Base-by-base conservation (phyloP, 805 yeast genomes). In the Sungouiella thailandica region DNA sequence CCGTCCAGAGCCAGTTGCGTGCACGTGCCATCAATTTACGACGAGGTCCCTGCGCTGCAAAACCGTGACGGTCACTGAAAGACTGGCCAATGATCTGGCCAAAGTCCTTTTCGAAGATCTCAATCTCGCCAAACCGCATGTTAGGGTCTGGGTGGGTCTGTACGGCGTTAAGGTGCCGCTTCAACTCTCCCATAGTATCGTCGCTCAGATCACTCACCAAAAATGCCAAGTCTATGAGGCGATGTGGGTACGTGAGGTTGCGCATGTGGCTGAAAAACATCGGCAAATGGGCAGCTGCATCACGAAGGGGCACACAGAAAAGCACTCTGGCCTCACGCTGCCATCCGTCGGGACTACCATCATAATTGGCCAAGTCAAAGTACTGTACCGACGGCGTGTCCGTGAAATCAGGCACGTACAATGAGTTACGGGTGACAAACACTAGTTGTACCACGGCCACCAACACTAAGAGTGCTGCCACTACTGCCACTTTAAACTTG, bases 11-110 rank as follows among this genome's bases (percentile, higher is more conserved):
- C 97, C 97, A 90, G 58, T 90, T 90, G 57, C 97, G 72, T 5
- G 97, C 97, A 39, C 88, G 72, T 4, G 95, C 97, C 97, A 90
- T 90, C 46, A 87, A 71, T 57, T 90, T 90, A 51, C 97, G 71
- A 56, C 97, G 73, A 28, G 94, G 94, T 9, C 96, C 97, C 59
- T 90, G 97, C 1, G 95, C 96, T 9, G 85, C 88, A 58, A 90
- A 89, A 2, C 96, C 96, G 57, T 90, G 97, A 54, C 97, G 71
- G 55, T 88, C 97, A 40, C 84, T 76, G 52, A 90, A 88, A 15
- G 90, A 83, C 63, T 90, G 97, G 38, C 97, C 96, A 42, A 90
- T 82, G 29, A 75, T 74, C 55, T 89, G 96, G 28, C 97, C 97
- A 55, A 89, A 89, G 60, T 90, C 96, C 55, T 86, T 89, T 57